Evolutionary conservation across 805 yeast species (phyloP).

Genomic region (Kregervanrija pseudodelftensis): DNA sequence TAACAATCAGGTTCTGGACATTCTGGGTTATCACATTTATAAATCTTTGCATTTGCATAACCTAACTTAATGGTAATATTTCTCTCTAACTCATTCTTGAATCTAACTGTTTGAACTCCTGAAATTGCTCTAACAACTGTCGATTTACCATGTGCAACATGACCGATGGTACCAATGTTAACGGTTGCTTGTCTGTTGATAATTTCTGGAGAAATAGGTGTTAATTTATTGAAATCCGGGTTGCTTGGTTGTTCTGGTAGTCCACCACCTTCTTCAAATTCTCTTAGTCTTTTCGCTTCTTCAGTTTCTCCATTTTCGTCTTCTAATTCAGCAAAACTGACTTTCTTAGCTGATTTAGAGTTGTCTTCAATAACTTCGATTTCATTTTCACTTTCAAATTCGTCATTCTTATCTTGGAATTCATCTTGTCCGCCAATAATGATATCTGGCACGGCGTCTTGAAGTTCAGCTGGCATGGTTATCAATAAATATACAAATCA

Average conservation of each 20-base stretch:
- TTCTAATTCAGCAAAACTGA: slow-evolving; percentile 71
- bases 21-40: slow-evolving; percentile 76
- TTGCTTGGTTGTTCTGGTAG: slow-evolving; percentile 91
- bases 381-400: slow-evolving; percentile 32
- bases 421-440: slow-evolving; percentile 54
- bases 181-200: slow-evolving; percentile 98
- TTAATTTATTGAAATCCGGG: slow-evolving; percentile 74
- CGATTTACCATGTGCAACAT: slow-evolving; percentile 98
- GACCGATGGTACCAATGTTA: slow-evolving; percentile 98
- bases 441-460: slow-evolving; percentile 79
- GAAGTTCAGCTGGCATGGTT: slow-evolving; percentile 71
- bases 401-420: slow-evolving; percentile 24
- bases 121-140: slow-evolving; percentile 98
- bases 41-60: slow-evolving; percentile 97
- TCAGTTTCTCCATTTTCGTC: slow-evolving; percentile 50
- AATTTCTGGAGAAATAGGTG: slow-evolving; percentile 90
- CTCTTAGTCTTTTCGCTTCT: slow-evolving; percentile 72
- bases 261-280: slow-evolving; percentile 97
- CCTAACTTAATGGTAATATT: slow-evolving; percentile 98
- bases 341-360: slow-evolving; percentile 54
- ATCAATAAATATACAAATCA: no score
- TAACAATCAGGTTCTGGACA: slow-evolving; percentile 95
- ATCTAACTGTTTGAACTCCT: slow-evolving; percentile 98
- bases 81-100: slow-evolving; percentile 98
- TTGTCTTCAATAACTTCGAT: slow-evolving; percentile 31